Conservation (phyloP, 73 alveolate genomes). For the Chromera velia region DNA sequence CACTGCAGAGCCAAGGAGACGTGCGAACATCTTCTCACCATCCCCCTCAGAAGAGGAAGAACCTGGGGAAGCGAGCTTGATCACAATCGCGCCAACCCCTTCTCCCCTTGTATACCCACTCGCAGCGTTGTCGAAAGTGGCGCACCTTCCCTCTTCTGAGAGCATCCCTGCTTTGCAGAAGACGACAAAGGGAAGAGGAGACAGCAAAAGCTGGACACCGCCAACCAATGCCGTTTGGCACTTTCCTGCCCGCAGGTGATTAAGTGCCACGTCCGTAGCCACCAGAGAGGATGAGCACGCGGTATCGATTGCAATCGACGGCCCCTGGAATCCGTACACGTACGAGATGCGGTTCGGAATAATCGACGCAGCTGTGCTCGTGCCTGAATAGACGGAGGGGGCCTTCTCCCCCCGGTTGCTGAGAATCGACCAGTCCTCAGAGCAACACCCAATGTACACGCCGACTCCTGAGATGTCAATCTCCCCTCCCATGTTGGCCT, state of each 20-base stretch:
- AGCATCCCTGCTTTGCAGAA: conserved; percentile 8
- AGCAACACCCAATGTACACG: conserved; percentile 8
- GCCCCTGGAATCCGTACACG: conserved; percentile 6
- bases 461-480: too few species aligned
- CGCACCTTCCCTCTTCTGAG: conserved; percentile 7
- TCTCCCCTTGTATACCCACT: conserved; percentile 13
- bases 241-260: conserved; percentile 23
- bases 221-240: conserved; percentile 29
- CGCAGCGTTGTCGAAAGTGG: conserved; percentile 7
- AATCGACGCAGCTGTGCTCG: conserved; percentile 2
- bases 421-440: conserved; percentile 14
- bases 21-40: not conserved
- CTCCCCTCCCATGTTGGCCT: not conserved
- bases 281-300: conserved; percentile 33
- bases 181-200: not conserved
- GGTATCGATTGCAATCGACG: conserved; percentile 4
- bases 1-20: conserved; percentile 30
- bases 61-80: too few species aligned
- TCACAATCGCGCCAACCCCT: conserved; percentile 2
- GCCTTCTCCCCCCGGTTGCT: not conserved
- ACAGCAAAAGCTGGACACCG: conserved; percentile 6
- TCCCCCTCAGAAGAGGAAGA: not conserved
- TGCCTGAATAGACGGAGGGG: not conserved
- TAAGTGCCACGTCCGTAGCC: conserved; percentile 34
- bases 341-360: conserved; percentile 4